Evolutionary conservation across 768 basidiomycete genomes (phyloP).

Genomic region (Rhodotorula graminis): DNA sequence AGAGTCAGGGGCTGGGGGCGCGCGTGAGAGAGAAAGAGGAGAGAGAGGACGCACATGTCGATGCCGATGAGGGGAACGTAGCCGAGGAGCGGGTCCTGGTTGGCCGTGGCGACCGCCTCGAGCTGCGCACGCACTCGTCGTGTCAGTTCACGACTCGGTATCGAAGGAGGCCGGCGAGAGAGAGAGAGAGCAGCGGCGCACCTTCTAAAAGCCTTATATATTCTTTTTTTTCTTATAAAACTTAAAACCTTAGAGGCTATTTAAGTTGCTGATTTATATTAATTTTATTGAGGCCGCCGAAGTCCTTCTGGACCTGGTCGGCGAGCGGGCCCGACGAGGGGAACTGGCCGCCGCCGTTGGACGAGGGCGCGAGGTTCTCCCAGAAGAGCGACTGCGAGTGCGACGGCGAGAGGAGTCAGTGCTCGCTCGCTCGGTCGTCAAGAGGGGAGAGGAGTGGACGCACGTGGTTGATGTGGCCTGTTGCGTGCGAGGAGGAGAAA

Average conservation of each 20-base stretch:
- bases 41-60: constrained; percentile 56
- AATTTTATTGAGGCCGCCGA: constrained; percentile 82
- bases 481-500: not conserved
- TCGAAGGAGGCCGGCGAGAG: not conserved
- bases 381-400: constrained; percentile 67
- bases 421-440: not conserved
- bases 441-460: not conserved
- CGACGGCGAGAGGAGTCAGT: not conserved
- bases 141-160: too few relatives aligned
- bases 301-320: constrained; percentile 68
- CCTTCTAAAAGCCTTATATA: too few relatives aligned
- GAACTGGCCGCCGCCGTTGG: constrained; percentile 55
- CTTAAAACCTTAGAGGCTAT: too few relatives aligned
- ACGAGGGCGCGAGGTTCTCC: constrained; percentile 83
- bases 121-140: constrained; percentile 52
- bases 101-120: constrained; percentile 85
- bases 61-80: constrained; percentile 89
- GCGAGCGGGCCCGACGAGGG: constrained; percentile 55
- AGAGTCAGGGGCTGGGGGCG: not conserved
- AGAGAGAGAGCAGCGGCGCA: not conserved
- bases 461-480: constrained; percentile 82
- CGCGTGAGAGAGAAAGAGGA: not conserved
- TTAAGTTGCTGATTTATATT: too few relatives aligned
- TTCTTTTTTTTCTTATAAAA: too few relatives aligned
- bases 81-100: constrained; percentile 84